A percentile compares a stretch with the other conserved stretches of the same genome.
Evolutionary conservation across 768 basidiomycete genomes (phyloP).

Genomic region (Boletus reticuloceps): DNA sequence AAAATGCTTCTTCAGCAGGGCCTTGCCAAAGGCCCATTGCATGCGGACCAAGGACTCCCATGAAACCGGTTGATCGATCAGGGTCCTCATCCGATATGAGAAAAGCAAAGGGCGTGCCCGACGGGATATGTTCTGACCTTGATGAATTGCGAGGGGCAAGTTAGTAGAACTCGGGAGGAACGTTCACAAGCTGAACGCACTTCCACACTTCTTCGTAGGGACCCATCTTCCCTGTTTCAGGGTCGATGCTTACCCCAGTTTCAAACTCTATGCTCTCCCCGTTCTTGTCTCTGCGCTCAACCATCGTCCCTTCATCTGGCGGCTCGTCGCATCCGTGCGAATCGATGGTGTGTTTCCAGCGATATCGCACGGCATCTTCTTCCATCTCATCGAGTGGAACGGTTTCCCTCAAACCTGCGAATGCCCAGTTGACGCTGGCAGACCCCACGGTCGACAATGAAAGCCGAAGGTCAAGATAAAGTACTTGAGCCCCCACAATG

Average conservation of each 20-base stretch:
- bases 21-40: conserved; percentile 13
- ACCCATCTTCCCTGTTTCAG: conserved; percentile 10
- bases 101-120: conserved; percentile 14
- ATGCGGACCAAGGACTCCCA: conserved; percentile 18
- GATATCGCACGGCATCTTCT: conserved; percentile 8
- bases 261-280: conserved; percentile 3
- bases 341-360: conserved; percentile 17
- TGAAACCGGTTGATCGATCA: conserved; percentile 11
- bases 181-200: conserved; percentile 4
- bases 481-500: neutral
- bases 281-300: neutral
- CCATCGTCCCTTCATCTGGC: conserved; percentile 14
- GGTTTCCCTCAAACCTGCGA: conserved; percentile 6
- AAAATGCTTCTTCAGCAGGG: neutral
- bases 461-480: conserved; percentile 21
- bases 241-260: conserved; percentile 11
- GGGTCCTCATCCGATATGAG: conserved; percentile 10
- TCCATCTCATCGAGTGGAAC: neutral
- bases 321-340: conserved; percentile 8
- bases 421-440: neutral
- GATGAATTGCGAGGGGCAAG: neutral
- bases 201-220: conserved; percentile 21
- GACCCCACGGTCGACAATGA: neutral
- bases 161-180: no score
- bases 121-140: conserved; percentile 3